phyloP scores from a whole-genome alignment of 257 asterid species.

The Coffea canephora region DNA sequence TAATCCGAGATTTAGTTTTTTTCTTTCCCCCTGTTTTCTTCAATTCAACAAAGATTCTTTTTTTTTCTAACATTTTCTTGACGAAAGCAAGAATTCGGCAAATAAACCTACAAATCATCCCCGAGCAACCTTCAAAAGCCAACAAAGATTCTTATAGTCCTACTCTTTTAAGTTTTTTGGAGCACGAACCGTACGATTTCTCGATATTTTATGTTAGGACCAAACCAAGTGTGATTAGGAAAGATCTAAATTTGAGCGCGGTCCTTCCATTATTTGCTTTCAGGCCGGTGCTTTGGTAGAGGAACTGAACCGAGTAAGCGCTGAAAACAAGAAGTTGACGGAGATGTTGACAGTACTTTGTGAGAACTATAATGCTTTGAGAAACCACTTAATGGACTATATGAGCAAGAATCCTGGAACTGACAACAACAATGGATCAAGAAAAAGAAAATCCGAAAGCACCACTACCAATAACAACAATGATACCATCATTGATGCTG shows the following conservation, averaged over 20 bases:
- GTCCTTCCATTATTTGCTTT: not conserved
- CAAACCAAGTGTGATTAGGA: not conserved
- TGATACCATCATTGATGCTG: slow-evolving; percentile 10
- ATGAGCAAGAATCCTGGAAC: slow-evolving; percentile 37
- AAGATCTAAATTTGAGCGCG: not conserved
- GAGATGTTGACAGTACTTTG: slow-evolving; percentile 67
- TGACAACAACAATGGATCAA: slow-evolving; percentile 27
- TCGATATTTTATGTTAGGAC: slow-evolving; percentile 10
- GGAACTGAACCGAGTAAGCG: slow-evolving; percentile 68
- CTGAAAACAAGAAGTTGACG: slow-evolving; percentile 78
- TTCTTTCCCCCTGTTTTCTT: not conserved
- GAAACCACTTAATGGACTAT: slow-evolving; percentile 48
- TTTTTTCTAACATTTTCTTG: no score
- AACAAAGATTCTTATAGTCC: not conserved
- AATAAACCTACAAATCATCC: no score
- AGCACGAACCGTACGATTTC: not conserved
- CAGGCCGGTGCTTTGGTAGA: slow-evolving; percentile 66
- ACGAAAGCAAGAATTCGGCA: no score
- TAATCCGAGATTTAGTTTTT: not conserved
- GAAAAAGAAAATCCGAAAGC: slow-evolving; percentile 60
- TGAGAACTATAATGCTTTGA: slow-evolving; percentile 64
- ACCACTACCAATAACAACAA: slow-evolving; percentile 13
- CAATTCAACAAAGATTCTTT: not conserved
- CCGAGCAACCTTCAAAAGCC: no score
- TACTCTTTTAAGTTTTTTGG: not conserved